Conservation (phyloP, 2,329 filamentous ascomycete species). For the Xylaria multiplex region DNA sequence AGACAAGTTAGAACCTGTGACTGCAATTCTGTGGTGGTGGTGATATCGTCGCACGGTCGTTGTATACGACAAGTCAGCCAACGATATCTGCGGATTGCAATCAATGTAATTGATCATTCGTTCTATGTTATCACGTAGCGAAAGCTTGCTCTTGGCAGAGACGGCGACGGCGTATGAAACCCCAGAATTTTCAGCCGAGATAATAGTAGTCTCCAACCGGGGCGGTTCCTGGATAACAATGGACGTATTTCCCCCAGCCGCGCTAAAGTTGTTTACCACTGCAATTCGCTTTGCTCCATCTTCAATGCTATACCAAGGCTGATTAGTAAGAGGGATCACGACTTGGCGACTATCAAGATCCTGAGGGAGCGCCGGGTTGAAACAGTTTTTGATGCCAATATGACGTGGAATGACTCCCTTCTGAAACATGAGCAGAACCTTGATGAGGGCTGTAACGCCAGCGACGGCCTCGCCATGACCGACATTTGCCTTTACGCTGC, state of each 20-base stretch:
- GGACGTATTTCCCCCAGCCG: slow-evolving; percentile 60
- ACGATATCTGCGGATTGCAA: slow-evolving; percentile 56
- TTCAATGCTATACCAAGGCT: no score
- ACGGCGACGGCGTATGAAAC: slow-evolving; percentile 58
- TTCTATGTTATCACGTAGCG: slow-evolving; percentile 66
- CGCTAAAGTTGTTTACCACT: slow-evolving; percentile 64
- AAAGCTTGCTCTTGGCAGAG: slow-evolving; percentile 59
- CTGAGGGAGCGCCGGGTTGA: no score
- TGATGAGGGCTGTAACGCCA: no score
- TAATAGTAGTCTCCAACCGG: no score
- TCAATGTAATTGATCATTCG: slow-evolving; percentile 57
- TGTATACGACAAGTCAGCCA: slow-evolving; percentile 69
- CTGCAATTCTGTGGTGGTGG: slow-evolving; percentile 61
- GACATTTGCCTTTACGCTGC: no score
- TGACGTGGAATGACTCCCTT: no score
- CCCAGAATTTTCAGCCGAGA: no score
- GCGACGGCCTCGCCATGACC: no score
- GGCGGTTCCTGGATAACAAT: slow-evolving; percentile 38
- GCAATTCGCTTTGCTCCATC: slow-evolving; percentile 9
- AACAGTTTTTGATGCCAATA: no score
- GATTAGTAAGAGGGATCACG: no score
- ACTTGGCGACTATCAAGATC: no score
- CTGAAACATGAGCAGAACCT: no score
- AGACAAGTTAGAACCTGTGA: slow-evolving; percentile 50
- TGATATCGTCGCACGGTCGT: slow-evolving; percentile 71